These are phyloP conservation scores for Thermomucor indicae-seudaticae DNA, from an alignment of 371 early-diverging fungal genomes.

Conservation along the genomic window DNA sequence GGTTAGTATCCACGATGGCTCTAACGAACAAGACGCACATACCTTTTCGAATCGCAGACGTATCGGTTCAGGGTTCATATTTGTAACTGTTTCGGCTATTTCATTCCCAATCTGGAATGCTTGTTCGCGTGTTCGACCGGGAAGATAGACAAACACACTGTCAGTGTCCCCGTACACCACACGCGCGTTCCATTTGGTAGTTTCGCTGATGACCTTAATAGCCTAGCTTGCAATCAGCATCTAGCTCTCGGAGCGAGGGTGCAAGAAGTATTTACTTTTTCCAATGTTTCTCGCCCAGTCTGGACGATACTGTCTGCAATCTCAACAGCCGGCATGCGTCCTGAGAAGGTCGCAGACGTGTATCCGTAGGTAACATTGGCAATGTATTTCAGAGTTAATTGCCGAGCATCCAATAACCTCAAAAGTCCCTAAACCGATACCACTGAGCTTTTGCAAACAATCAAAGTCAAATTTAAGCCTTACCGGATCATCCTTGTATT, in stretches of 20 bases:
- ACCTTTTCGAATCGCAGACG: slow-evolving; percentile 90
- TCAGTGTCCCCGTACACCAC: slow-evolving; percentile 95
- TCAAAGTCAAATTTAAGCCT: not conserved
- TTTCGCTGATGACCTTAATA: slow-evolving; percentile 61
- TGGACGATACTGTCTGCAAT: slow-evolving; percentile 90
- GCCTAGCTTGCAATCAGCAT: slow-evolving; percentile 33
- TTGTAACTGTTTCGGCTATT: slow-evolving; percentile 72
- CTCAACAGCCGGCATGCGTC: slow-evolving; percentile 88
- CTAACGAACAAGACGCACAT: not conserved
- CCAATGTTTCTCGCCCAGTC: slow-evolving; percentile 78
- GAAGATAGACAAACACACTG: slow-evolving; percentile 79
- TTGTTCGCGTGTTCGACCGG: slow-evolving; percentile 60
- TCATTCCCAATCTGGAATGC: slow-evolving; percentile 79
- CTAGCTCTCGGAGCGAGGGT: not conserved
- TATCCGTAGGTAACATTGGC: slow-evolving; percentile 95
- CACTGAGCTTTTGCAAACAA: no score
- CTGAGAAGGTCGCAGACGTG: slow-evolving; percentile 79
- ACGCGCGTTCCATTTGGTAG: slow-evolving; percentile 65
- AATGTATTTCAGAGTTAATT: slow-evolving; percentile 80
- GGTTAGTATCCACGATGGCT: not conserved
- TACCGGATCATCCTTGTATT: slow-evolving; percentile 52
- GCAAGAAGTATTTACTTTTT: slow-evolving; percentile 39
- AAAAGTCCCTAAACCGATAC: slow-evolving; percentile 30
- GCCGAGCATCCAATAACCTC: slow-evolving; percentile 70
- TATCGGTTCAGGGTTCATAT: slow-evolving; percentile 71